A percentile compares a stretch with the other conserved stretches of the same genome.
These are phyloP conservation scores for Corymbia citriodora DNA, from an alignment of 441 rosid genomes.

Conservation along the genomic window DNA sequence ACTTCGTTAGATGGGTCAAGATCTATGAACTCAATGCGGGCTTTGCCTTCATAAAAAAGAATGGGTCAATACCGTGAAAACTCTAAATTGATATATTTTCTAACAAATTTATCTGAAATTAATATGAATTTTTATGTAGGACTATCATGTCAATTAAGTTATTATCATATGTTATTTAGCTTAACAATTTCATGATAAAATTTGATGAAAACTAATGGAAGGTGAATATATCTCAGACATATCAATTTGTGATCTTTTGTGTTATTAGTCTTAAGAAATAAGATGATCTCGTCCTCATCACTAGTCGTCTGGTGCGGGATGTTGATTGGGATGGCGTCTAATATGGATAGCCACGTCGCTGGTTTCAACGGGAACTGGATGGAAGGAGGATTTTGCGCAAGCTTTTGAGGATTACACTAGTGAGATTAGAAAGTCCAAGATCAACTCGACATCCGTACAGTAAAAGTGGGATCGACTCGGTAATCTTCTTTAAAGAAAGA, in stretches of 20 bases:
- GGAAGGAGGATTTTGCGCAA: background rate
- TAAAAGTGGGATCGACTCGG: accelerated
- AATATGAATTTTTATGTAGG: no score
- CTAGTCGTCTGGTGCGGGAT: accelerated
- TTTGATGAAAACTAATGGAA: no score
- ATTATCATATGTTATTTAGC: no score
- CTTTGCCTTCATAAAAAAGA: background rate
- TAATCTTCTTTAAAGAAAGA: background rate
- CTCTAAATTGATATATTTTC: background rate
- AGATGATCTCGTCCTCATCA: background rate
- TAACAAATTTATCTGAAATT: no score
- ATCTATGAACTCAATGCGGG: background rate
- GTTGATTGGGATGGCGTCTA: background rate
- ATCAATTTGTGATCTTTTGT: background rate
- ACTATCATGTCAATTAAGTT: background rate
- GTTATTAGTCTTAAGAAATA: background rate
- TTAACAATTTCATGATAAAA: no score
- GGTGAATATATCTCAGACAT: no score
- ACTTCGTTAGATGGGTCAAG: background rate
- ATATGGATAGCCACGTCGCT: background rate
- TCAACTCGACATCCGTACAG: background rate
- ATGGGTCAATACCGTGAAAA: no score
- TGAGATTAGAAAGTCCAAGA: background rate
- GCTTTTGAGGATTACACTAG: background rate
- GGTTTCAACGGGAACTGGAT: background rate